Evolutionary conservation across 1,284 basidiomycete genomes (phyloP).

Genomic region (Marasmius sp.): DNA sequence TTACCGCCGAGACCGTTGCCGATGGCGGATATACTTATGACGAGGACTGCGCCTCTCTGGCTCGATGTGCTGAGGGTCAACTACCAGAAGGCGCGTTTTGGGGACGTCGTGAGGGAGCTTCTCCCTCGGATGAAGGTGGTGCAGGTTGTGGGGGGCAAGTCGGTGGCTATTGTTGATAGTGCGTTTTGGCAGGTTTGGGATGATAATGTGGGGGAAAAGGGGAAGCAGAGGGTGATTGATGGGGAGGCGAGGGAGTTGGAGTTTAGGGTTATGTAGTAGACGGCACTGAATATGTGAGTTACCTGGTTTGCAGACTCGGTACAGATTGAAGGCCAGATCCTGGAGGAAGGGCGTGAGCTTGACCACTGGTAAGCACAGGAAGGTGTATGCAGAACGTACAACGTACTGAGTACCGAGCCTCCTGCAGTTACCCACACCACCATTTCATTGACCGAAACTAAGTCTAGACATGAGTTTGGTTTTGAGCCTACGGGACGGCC

Average conservation of each 20-base stretch:
- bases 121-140: not conserved
- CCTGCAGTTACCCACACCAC: no score
- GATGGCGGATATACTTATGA: not conserved
- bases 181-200: not conserved
- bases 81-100: not conserved
- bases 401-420: no score
- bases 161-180: not conserved
- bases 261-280: not conserved
- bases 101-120: not conserved
- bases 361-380: no score
- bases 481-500: constrained; percentile 33
- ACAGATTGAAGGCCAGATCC: no score
- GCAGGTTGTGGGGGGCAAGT: not conserved
- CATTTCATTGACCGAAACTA: no score
- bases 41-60: not conserved
- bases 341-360: no score
- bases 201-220: not conserved
- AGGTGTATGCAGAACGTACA: no score
- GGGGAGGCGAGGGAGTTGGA: not conserved
- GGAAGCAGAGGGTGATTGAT: not conserved
- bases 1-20: not conserved
- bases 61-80: not conserved
- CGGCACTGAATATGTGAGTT: no score
- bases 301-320: no score
- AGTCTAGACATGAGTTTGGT: no score